Evolutionary conservation across 495 filamentous ascomycete genomes (phyloP).

Genomic region (Platismatia glauca): DNA sequence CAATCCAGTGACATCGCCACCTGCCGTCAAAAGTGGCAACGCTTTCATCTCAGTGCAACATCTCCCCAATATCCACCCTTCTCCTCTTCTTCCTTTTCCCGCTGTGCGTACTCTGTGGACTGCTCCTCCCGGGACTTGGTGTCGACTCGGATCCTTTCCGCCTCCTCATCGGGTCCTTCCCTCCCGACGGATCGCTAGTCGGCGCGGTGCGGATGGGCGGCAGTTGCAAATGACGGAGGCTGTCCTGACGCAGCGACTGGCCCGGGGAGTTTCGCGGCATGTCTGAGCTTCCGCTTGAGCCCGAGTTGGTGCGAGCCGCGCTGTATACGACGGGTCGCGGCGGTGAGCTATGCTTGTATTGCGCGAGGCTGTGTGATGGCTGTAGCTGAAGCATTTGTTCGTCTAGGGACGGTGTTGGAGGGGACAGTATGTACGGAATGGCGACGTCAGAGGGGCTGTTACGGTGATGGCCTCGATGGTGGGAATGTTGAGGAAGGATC

Average conservation of each 20-base stretch:
- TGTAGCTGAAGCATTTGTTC: slow-evolving; percentile 18
- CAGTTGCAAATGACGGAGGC: slow-evolving; percentile 23
- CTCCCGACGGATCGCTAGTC: slow-evolving; percentile 16
- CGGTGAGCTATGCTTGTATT: slow-evolving; percentile 23
- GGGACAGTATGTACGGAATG: slow-evolving; percentile 15
- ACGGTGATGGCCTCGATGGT: slow-evolving; percentile 15
- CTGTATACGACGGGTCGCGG: slow-evolving; percentile 21
- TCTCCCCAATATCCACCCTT: slow-evolving; percentile 24
- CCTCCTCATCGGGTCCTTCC: slow-evolving; percentile 13
- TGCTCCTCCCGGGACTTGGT: slow-evolving; percentile 20
- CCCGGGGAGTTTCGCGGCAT: slow-evolving; percentile 19
- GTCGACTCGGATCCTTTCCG: slow-evolving; percentile 16
- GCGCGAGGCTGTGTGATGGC: slow-evolving; percentile 21
- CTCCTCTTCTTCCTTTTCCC: slow-evolving; percentile 26
- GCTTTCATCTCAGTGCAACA: slow-evolving; percentile 19
- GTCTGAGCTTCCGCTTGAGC: slow-evolving; percentile 19
- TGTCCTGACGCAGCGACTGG: slow-evolving; percentile 17
- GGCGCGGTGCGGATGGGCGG: slow-evolving; percentile 24
- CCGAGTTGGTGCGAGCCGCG: slow-evolving; percentile 17
- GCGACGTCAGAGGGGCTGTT: slow-evolving; percentile 19
- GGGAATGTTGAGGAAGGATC: slow-evolving; percentile 8
- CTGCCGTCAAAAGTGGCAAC: neutral
- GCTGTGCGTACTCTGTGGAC: slow-evolving; percentile 21
- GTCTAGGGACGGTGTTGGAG: slow-evolving; percentile 9
- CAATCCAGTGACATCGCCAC: neutral